Base-by-base conservation (phyloP, 345 rosid species). In the Gossypium australe region DNA sequence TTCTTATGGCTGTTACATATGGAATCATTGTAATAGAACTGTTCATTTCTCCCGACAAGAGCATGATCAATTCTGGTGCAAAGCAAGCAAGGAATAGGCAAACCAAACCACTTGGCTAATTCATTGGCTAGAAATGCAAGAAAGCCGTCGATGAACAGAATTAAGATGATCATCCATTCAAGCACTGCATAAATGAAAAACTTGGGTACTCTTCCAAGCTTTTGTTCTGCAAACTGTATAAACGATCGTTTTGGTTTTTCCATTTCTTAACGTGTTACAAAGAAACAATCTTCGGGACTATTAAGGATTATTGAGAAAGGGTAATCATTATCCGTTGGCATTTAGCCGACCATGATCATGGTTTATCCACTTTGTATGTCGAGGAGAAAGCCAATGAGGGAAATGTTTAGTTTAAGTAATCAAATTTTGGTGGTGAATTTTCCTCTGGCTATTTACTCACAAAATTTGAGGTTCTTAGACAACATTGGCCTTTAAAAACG, bases 41-140 rank as follows among this genome's bases (percentile, higher is more conserved):
- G 82, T 10, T 87, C 78, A 41, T 79, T 74, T 72, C 86, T 82
- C 0, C 55, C 82, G 53, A 86, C 85, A 11, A 92, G 78, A 70
- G 85, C 80, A 44, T 91, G 97, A 79, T 95, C 97, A 24, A 93
- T 82, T 83, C 97, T 83, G 2, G 96, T 93, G 79, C 99, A 94
- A 38, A 91, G 82, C 80, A 94, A 85, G 81, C 98, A 94, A 20
- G 98, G 98, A 63, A 83, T 78, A 73, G 76, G 80, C 85, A 94
- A 81, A 44, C 91, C 98, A 17, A 93, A 92, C 84, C 90, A 92
- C 78, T 68, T 86, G 52, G 98, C 93, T 14, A 79, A 90, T 82
- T 87, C 92, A 48, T 88, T 89, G 60, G 93, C 85, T 1, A 80
- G 29, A 66, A 91, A 91, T 16, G 94, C 86, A 27, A 95, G 78